A percentile compares a stretch with the other conserved stretches of the same genome.
phyloP scores from a whole-genome alignment of 495 filamentous ascomycete species.

The Hypomontagnella monticulosa region DNA sequence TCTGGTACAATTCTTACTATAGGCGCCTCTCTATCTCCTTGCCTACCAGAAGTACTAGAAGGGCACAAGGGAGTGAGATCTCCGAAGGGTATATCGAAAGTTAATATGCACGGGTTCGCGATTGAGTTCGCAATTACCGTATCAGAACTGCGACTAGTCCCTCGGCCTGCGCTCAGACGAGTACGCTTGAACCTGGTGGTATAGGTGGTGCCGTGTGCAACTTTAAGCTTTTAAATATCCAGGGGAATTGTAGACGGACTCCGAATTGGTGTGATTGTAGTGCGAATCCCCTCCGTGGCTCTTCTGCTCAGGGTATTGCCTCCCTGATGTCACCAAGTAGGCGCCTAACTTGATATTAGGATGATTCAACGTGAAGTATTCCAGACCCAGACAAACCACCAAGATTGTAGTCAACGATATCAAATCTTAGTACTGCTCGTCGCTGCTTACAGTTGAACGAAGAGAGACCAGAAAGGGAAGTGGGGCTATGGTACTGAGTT shows the following conservation, averaged over 20 bases:
- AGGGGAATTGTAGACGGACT: slow-evolving; percentile 29
- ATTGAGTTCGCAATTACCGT: slow-evolving; percentile 36
- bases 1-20: neutral
- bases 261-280: slow-evolving; percentile 17
- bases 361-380: too few relatives aligned
- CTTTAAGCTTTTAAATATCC: slow-evolving; percentile 27
- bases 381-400: too few relatives aligned
- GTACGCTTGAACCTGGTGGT: slow-evolving; percentile 11
- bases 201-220: slow-evolving; percentile 1
- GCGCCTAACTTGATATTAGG: neutral
- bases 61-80: slow-evolving; percentile 1
- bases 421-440: neutral
- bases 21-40: slow-evolving; percentile 2
- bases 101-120: slow-evolving; percentile 12
- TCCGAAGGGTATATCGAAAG: slow-evolving; percentile 16
- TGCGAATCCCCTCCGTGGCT: neutral
- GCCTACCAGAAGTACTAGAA: neutral
- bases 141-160: slow-evolving; percentile 11
- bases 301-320: neutral
- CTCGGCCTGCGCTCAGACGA: neutral
- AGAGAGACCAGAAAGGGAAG: neutral
- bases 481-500: slow-evolving; percentile 25
- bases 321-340: neutral
- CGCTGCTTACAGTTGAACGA: neutral
- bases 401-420: too few relatives aligned